These are phyloP conservation scores for Emmonsiellopsis sp. DNA, from an alignment of 2,329 filamentous ascomycete species.

Conservation along the genomic window DNA sequence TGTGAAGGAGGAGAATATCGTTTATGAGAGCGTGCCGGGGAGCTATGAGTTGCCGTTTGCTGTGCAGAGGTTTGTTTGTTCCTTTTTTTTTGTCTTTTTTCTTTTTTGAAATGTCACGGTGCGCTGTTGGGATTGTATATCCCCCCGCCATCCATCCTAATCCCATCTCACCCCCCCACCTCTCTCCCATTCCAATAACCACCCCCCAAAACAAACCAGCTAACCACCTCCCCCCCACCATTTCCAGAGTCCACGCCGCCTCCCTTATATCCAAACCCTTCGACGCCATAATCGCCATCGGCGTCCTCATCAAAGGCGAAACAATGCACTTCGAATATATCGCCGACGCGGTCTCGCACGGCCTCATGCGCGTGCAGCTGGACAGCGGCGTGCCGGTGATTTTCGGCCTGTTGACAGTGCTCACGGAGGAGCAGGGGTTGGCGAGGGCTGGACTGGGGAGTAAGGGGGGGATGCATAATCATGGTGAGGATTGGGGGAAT, in stretches of 20 bases:
- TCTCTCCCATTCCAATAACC: background rate
- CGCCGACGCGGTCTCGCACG: conserved; percentile 78
- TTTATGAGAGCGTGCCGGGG: conserved; percentile 81
- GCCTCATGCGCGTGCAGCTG: conserved; percentile 87
- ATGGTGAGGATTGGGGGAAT: conserved; percentile 91
- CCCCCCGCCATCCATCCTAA: no score
- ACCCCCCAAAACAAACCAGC: background rate
- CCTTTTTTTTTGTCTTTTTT: background rate
- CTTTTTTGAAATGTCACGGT: background rate
- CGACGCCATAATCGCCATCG: conserved; percentile 90
- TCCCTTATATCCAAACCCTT: conserved; percentile 72
- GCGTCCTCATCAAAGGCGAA: conserved; percentile 94
- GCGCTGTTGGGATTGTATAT: background rate
- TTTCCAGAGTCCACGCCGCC: conserved; percentile 70
- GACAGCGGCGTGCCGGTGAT: conserved; percentile 83
- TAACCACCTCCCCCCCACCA: background rate
- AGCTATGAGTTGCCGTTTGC: conserved; percentile 92
- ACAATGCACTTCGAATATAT: conserved; percentile 99
- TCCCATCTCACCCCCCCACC: no score
- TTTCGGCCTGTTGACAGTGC: conserved; percentile 82
- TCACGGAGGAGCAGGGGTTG: conserved; percentile 80
- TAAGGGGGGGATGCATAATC: conserved; percentile 70
- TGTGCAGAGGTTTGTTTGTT: conserved; percentile 57
- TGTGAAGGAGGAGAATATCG: conserved; percentile 80
- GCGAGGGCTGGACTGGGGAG: conserved; percentile 66